These are phyloP conservation scores for Solanum gandarillasii DNA, from an alignment of 257 asterid species.

Conservation along the genomic window DNA sequence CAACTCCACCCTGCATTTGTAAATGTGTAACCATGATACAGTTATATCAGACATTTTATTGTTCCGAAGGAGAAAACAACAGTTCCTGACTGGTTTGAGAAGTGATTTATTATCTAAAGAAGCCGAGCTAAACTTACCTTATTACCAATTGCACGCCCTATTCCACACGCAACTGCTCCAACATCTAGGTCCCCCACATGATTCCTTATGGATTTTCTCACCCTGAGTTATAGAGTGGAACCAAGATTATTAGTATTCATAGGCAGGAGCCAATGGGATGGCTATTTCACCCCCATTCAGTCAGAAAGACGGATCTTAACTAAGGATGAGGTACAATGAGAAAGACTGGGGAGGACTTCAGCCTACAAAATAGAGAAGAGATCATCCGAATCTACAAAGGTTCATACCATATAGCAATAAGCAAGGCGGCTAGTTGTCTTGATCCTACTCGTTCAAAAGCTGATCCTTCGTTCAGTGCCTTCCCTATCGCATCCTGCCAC, in stretches of 20 bases:
- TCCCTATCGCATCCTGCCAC: slow-evolving; percentile 97
- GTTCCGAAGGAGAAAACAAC: background rate
- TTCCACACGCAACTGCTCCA: slow-evolving; percentile 89
- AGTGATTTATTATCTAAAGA: background rate
- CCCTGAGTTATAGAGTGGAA: slow-evolving; percentile 34
- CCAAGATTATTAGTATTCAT: background rate
- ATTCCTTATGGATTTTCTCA: slow-evolving; percentile 59
- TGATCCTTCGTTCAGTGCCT: slow-evolving; percentile 69
- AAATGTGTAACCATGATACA: background rate
- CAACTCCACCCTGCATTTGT: slow-evolving; percentile 83
- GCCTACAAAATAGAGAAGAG: background rate
- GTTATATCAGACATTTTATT: background rate
- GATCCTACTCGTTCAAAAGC: slow-evolving; percentile 88
- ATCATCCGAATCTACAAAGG: background rate
- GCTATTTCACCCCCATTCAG: background rate
- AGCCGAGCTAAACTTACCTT: slow-evolving; percentile 38
- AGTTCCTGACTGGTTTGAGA: background rate
- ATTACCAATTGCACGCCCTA: slow-evolving; percentile 95
- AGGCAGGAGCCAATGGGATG: background rate
- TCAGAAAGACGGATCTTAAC: background rate
- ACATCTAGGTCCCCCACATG: slow-evolving; percentile 86
- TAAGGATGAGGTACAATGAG: background rate
- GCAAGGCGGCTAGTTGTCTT: slow-evolving; percentile 86
- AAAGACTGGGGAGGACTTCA: background rate
- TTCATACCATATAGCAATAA: slow-evolving; percentile 76